These are phyloP conservation scores for Gastrolobium bilobum DNA, from an alignment of 306 rosid genomes.

Conservation along the genomic window DNA sequence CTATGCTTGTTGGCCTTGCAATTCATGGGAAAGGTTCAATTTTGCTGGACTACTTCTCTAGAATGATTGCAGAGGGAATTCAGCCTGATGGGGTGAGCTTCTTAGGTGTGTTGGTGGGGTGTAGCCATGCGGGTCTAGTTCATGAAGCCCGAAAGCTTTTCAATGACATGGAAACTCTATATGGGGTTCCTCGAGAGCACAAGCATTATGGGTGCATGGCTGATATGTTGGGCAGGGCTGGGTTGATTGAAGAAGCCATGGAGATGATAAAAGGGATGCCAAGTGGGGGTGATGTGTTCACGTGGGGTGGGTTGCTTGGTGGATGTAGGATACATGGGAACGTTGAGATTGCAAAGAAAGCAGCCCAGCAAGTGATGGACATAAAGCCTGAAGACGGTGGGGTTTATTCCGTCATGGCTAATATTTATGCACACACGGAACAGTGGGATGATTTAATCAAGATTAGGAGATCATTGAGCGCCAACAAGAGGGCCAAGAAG, in stretches of 20 bases:
- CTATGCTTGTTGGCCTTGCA: slow-evolving; percentile 83
- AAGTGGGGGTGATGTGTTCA: slow-evolving; percentile 72
- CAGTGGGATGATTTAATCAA: slow-evolving; percentile 77
- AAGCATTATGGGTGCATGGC: slow-evolving; percentile 92
- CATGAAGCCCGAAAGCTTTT: slow-evolving; percentile 68
- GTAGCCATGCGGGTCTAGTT: slow-evolving; percentile 80
- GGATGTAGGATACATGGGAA: slow-evolving; percentile 86
- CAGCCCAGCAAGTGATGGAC: slow-evolving; percentile 74
- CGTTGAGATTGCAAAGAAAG: slow-evolving; percentile 70
- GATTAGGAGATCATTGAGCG: slow-evolving; percentile 63
- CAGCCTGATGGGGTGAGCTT: slow-evolving; percentile 76
- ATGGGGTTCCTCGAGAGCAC: slow-evolving; percentile 64
- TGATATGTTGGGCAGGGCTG: slow-evolving; percentile 78
- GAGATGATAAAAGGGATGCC: slow-evolving; percentile 75
- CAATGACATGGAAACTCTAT: slow-evolving; percentile 63
- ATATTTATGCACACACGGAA: slow-evolving; percentile 66
- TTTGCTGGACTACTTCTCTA: slow-evolving; percentile 56
- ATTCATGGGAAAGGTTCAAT: slow-evolving; percentile 69
- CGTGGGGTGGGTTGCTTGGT: slow-evolving; percentile 86
- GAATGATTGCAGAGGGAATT: slow-evolving; percentile 60
- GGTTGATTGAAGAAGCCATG: slow-evolving; percentile 68
- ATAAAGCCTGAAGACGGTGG: slow-evolving; percentile 87
- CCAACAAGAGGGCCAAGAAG: slow-evolving; percentile 67
- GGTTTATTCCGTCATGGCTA: slow-evolving; percentile 79
- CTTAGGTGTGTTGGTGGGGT: slow-evolving; percentile 76